Conservation (phyloP, 768 basidiomycete genomes). For the Pholiota molesta region DNA sequence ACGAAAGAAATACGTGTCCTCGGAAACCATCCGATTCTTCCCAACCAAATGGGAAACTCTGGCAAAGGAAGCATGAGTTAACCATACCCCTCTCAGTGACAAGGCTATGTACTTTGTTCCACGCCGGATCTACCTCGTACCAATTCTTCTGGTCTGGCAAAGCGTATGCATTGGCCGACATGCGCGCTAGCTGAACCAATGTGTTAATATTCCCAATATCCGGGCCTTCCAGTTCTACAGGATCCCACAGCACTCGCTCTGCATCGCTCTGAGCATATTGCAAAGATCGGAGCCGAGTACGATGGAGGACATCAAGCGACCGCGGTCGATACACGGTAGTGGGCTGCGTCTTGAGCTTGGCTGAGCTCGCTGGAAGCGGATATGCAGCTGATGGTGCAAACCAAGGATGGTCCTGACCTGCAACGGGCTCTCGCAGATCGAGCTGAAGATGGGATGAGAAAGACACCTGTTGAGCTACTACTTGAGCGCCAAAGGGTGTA, state of each 20-base stretch:
- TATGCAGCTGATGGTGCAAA: conserved; percentile 21
- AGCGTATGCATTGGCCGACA: conserved; percentile 90
- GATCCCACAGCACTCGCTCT: conserved; percentile 68
- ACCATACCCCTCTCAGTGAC: conserved; percentile 5
- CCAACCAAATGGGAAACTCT: conserved; percentile 87
- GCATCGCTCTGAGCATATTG: conserved; percentile 42
- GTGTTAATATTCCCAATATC: conserved; percentile 82
- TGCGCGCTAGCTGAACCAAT: conserved; percentile 79
- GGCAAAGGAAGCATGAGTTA: conserved; percentile 12
- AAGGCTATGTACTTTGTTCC: conserved; percentile 56
- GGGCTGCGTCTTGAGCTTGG: conserved; percentile 47
- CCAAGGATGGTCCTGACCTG: conserved; percentile 1
- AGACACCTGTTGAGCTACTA: conserved; percentile 5
- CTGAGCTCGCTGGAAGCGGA: conserved; percentile 15
- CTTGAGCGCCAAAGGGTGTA: conserved; percentile 13
- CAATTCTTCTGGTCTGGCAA: conserved; percentile 70
- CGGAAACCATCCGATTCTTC: conserved; percentile 79
- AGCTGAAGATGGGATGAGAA: conserved; percentile 26
- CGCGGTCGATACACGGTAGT: conserved; percentile 65
- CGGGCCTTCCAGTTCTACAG: conserved; percentile 66
- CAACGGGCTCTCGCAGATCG: conserved; percentile 3
- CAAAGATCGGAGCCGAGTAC: conserved; percentile 56
- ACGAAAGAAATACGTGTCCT: conserved; percentile 85
- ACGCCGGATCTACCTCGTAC: conserved; percentile 78
- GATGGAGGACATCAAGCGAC: conserved; percentile 51